These are phyloP conservation scores for Thermomyces lanuginosus DNA, from an alignment of 2,329 filamentous ascomycete species.

Conservation along the genomic window DNA sequence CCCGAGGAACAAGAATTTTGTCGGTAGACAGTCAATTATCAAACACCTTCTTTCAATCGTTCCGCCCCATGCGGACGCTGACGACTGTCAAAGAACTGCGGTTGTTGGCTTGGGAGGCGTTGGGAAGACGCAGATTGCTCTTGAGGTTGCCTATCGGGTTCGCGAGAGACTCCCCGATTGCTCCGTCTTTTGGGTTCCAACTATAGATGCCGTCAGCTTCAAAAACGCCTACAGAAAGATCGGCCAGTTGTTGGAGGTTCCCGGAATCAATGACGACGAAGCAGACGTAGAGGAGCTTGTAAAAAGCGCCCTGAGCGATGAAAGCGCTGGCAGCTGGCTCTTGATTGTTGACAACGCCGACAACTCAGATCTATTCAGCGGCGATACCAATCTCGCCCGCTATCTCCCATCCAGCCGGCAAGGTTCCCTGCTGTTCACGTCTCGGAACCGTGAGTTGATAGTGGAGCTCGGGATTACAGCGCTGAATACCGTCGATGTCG, in stretches of 20 bases:
- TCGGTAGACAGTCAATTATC: no score
- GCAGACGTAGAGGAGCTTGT: slow-evolving; percentile 3
- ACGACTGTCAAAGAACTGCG: background rate
- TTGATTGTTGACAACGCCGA: slow-evolving; percentile 13
- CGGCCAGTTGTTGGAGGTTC: background rate
- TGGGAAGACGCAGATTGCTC: slow-evolving; percentile 7
- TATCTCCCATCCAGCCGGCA: slow-evolving; percentile 11
- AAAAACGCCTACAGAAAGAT: slow-evolving; percentile 2
- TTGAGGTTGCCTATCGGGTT: slow-evolving; percentile 6
- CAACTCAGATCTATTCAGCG: slow-evolving; percentile 9
- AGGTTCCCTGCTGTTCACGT: slow-evolving; percentile 14
- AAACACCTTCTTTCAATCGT: no score
- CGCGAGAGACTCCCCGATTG: background rate
- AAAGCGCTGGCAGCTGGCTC: slow-evolving; percentile 9
- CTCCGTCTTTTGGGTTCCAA: slow-evolving; percentile 2
- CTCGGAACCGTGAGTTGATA: slow-evolving; percentile 10
- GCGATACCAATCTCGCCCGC: no score
- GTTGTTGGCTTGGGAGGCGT: background rate
- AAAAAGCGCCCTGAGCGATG: slow-evolving; percentile 6
- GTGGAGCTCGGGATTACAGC: slow-evolving; percentile 8
- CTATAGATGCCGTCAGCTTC: background rate
- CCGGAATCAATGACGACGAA: slow-evolving; percentile 1
- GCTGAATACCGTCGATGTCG: slow-evolving; percentile 9
- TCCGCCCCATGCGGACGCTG: no score
- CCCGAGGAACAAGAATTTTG: no score